Evolutionary conservation across 768 basidiomycete genomes (phyloP).

Genomic region (Termitomyces sp.): DNA sequence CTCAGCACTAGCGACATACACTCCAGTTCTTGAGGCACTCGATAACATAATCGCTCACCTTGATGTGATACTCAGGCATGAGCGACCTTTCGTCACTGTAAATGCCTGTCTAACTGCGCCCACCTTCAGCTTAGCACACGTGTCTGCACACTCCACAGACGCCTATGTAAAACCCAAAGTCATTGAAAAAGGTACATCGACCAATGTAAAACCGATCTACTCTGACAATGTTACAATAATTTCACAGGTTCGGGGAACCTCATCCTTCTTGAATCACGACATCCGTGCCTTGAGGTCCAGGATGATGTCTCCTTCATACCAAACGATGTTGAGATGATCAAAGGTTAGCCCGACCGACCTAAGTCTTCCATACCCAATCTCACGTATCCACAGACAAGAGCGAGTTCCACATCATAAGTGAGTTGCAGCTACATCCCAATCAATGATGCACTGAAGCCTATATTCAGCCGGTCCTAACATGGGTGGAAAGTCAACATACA

Average conservation of each 20-base stretch:
- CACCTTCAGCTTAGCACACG: conserved; percentile 79
- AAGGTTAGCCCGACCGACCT: conserved; percentile 46
- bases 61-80: conserved; percentile 86
- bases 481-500: conserved; percentile 98
- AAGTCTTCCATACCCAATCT: neutral
- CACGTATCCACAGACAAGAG: conserved; percentile 54
- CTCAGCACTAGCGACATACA: conserved; percentile 77
- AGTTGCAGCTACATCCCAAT: conserved; percentile 15
- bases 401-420: conserved; percentile 95
- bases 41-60: conserved; percentile 85
- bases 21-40: conserved; percentile 79
- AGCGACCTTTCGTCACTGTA: neutral
- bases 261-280: conserved; percentile 80
- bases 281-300: conserved; percentile 96
- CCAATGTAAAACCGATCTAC: neutral
- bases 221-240: conserved; percentile 10
- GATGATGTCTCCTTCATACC: conserved; percentile 94
- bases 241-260: conserved; percentile 72
- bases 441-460: neutral
- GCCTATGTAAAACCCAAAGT: conserved; percentile 87
- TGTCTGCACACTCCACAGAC: conserved; percentile 82
- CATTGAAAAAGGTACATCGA: conserved; percentile 61
- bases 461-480: conserved; percentile 90
- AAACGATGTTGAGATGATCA: conserved; percentile 94
- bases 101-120: neutral